Evolutionary conservation across 2,329 filamentous ascomycete species (phyloP), one percentile per base, ranked within the genome.

Genomic region (Phialophora tarda): DNA sequence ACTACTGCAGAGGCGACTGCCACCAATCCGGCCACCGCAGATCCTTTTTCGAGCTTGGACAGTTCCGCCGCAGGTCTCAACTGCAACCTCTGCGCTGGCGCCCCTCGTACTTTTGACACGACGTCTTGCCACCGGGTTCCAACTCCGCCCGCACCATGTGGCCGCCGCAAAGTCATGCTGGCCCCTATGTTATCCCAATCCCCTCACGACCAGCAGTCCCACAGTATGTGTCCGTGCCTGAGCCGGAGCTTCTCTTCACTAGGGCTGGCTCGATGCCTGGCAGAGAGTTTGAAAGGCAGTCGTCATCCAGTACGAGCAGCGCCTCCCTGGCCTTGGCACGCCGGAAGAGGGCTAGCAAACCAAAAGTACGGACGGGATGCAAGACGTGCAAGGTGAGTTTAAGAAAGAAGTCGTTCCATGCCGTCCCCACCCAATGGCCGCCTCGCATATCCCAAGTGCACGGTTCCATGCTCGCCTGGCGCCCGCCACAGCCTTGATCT

Each of bases 351-450:
- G 66, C 66, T 53, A 71, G 70, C 66, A 70, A 68, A 60, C 70
- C 71, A 64, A 72, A 72, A 68, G 69, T 70, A 65, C 69, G 69
- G 55, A 72, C 71, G n/a, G 71, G 71, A 56, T 72, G 71, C 62
- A 71, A 63, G 58, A 72, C 71, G 4, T 72, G 71, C 62, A 71
- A 71, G 64, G 70, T 71, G 59, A 59, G 71, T 66, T 59, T 53
- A 55, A 55, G 7, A 12, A 54, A 10, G 11, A 28, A 34, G 24
- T 28, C 44, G 26, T 14, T 30, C 2, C 26, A 44, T 26, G 50
- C 41, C 23, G 21, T 54, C 47, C 34, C 47, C 47, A 59, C 59
- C 64, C 55, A 51, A 38, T 7, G 32, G 12, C 17, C n/a, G 23
- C 58, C 41, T 44, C 23, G 51, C 50, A 30, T 30, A 30, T 63